Evolutionary conservation across 306 rosid species (phyloP).

Genomic region (Fragaria nilgerrensis): DNA sequence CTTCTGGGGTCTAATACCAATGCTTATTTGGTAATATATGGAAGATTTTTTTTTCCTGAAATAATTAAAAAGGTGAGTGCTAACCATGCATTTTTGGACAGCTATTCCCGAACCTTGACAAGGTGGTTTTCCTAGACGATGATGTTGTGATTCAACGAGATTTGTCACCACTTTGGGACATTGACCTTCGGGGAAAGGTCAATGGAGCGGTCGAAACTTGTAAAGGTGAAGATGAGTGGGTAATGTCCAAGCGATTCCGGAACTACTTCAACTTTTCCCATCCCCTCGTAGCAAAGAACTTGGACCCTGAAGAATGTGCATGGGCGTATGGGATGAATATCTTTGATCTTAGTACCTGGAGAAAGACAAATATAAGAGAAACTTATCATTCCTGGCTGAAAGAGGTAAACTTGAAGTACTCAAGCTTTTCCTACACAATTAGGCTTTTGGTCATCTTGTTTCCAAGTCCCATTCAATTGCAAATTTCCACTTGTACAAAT

Average conservation of each 20-base stretch:
- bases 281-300: constrained; percentile 59
- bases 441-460: background rate
- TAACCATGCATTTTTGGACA: constrained; percentile 43
- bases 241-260: constrained; percentile 88
- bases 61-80: background rate
- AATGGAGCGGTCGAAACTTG: constrained; percentile 99
- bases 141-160: constrained; percentile 93
- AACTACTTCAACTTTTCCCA: constrained; percentile 96
- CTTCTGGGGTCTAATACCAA: background rate
- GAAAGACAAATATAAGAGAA: constrained; percentile 70
- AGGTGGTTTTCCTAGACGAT: constrained; percentile 91
- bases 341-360: constrained; percentile 86
- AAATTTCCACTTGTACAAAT: background rate
- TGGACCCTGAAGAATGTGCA: constrained; percentile 97
- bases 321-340: constrained; percentile 99
- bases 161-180: constrained; percentile 87
- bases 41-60: background rate
- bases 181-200: constrained; percentile 84
- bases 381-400: constrained; percentile 89
- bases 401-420: constrained; percentile 55
- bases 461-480: background rate
- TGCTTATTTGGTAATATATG: background rate
- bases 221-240: constrained; percentile 95
- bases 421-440: background rate
- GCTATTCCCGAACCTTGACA: constrained; percentile 92